Base-by-base conservation (phyloP, 768 basidiomycete species). In the Naganishia vaughanmartiniae region DNA sequence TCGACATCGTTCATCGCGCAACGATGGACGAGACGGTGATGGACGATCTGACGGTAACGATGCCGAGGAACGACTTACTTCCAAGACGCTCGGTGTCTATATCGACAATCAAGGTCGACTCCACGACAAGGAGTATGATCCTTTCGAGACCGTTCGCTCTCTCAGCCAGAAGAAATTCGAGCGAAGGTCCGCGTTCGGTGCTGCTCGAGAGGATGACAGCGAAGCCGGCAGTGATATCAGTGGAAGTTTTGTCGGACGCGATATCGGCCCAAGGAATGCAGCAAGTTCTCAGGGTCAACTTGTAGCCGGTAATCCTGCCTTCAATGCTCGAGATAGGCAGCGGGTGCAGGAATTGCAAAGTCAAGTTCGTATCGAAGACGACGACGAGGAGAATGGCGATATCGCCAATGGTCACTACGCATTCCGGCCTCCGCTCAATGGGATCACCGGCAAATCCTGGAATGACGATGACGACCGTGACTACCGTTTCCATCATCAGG, bases 111-210 rank as follows among this genome's bases (percentile, higher is more conserved):
- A 75, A 42, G 78, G 78, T 4, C 73, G 73, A 69, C 53, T 79
- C 7, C 80, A 81, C 66, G 80, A 81, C 75, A 78, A 77, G 36
- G 80, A 81, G 58, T 81, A 76, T 71, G 80, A 81, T 66, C 80
- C 80, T 9, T 81, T 81, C 66, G 74, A 69, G 39, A 75, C 75
- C 34, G 77, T 81, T 9, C 70, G 79, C 6, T 73, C 74, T 19
- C 34, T 78, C 39, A 74, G 73, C n/a, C 75, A 77, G 26, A 36
- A 55, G 19, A 60, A 72, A 33, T 56, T 77, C 72, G 30, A 70
- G 71, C 42, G 75, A 42, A 30, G 74, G 28, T 74, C 73, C n/a
- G 80, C 79, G 11, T 81, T 81, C 60, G 80, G 80, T 24, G 71
- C 75, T 24, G 74, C 77, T 12, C 33, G 60, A 15, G 67, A 66